Evolutionary conservation across 139 green algal species (phyloP).

Genomic region (Chlamydomonas eustigma): DNA sequence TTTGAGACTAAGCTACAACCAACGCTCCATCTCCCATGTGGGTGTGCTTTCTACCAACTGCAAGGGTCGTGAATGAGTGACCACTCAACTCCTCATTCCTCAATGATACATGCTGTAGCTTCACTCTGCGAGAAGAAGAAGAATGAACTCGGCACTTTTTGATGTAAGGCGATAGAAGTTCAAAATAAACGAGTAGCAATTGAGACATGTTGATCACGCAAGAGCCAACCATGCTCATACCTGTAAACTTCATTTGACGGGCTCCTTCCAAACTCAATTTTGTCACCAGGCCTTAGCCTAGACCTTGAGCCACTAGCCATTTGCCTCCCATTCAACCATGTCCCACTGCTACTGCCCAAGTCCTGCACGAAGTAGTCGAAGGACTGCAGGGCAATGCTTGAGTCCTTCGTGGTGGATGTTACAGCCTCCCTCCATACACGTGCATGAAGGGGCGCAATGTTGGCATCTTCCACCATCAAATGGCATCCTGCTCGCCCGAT

Average conservation of each 20-base stretch:
- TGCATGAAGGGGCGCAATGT: slow-evolving; percentile 30
- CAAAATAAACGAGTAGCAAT: no score
- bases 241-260: slow-evolving; percentile 35
- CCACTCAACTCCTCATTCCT: neutral
- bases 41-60: neutral
- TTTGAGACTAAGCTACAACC: no score
- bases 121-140: no score
- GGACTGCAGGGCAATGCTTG: neutral
- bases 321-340: slow-evolving; percentile 62
- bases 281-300: slow-evolving; percentile 51
- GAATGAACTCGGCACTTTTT: no score
- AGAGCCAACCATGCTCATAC: no score
- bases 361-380: slow-evolving; percentile 47
- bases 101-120: neutral
- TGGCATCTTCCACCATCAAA: slow-evolving; percentile 25
- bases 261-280: slow-evolving; percentile 52
- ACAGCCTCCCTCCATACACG: slow-evolving; percentile 3
- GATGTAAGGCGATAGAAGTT: no score
- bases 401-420: neutral
- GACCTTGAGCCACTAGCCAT: slow-evolving; percentile 18
- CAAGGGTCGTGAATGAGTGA: neutral
- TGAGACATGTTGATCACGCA: no score
- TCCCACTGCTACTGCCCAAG: slow-evolving; percentile 43
- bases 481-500: slow-evolving; percentile 11
- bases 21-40: no score